Evolutionary conservation across 495 filamentous ascomycete species (phyloP), one percentile per base, ranked within the genome.

Genomic region (Penicillium pulvis): DNA sequence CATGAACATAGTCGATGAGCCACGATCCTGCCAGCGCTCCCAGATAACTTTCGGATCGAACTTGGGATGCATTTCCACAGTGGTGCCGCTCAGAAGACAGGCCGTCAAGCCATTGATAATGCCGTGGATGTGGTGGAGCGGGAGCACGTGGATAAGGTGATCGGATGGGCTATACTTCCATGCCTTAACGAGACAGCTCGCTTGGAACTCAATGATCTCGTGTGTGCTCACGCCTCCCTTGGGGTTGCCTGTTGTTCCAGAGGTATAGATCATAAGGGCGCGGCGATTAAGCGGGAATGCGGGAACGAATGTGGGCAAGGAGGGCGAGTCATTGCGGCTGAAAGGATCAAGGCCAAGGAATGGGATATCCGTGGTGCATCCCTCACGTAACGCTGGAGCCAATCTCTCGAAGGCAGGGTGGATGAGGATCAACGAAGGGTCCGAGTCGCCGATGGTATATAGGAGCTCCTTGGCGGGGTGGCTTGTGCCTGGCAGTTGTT

Each of bases 231-330:
- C 71, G 47, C 73, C 75, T 28, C 76, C 76, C 51, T 79, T 79
- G 20, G 77, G 75, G 16, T 69, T 73, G 7, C 73, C 75, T 4
- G 77, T 79, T 30, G 77, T 79, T 36, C 77, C 77, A 23, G 72
- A 76, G 8, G 77, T 79, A 55, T 79, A 79, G 55, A 79, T 77
- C 67, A 79, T 79, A 51, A 78, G 62, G 0, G 75, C 77, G 26
- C 70, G 72, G 36, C 71, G 72, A 35, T 63, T 63, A 6, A 74
- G 63, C 11, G 65, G 55, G 35, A 65, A 64, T 0, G 66, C 45
- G 2, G 69, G 55, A 24, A 61, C 57, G 56, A 79, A 75, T 2
- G 70, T 56, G 11, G 75, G 74, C 33, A 79, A 41, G 10, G 66
- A 67, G 24, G 65, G 50, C 1, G 57, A 36, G 1, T 66, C 42